Percentiles rank a stretch among this genome's conserved stretches.
Conservation (phyloP, 2,329 filamentous ascomycete species). For the Davidsoniella neocaledoniae region DNA sequence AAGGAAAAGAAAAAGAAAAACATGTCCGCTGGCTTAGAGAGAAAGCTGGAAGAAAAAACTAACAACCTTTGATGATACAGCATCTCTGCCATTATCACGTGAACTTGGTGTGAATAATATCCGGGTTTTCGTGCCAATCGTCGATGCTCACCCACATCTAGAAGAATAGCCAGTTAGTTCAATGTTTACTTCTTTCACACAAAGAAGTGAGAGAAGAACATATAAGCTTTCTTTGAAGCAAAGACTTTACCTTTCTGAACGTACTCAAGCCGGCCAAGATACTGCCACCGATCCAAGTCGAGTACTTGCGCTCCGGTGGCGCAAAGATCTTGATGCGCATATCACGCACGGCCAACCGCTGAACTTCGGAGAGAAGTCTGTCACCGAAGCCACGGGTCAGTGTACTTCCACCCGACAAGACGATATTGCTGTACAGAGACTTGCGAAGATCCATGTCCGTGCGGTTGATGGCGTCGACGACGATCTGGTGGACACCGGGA, state of each 20-base stretch:
- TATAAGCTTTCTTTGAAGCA: conserved; percentile 16
- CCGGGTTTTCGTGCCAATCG: conserved; percentile 98
- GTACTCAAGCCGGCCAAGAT: conserved; percentile 94
- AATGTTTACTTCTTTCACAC: not conserved
- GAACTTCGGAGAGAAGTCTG: conserved; percentile 77
- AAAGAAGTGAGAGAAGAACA: conserved; percentile 7
- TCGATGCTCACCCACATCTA: conserved; percentile 99
- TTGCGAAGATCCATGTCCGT: conserved; percentile 94
- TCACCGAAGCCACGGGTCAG: conserved; percentile 95
- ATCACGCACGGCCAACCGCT: conserved; percentile 87
- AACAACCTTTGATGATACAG: not conserved
- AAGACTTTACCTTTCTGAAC: conserved; percentile 66
- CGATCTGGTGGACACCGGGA: conserved; percentile 91
- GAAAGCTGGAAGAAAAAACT: not conserved
- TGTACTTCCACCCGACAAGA: conserved; percentile 88
- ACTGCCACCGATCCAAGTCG: conserved; percentile 96
- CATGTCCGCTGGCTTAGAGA: too few relatives aligned
- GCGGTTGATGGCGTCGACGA: conserved; percentile 86
- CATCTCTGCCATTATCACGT: conserved; percentile 33
- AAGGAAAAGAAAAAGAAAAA: not conserved
- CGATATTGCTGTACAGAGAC: conserved; percentile 87
- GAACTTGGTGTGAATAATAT: conserved; percentile 97
- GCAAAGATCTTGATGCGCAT: conserved; percentile 99
- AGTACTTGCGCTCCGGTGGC: conserved; percentile 93
- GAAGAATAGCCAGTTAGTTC: conserved; percentile 7